phyloP scores from a whole-genome alignment of 306 rosid genomes.

The Datisca glomerata region DNA sequence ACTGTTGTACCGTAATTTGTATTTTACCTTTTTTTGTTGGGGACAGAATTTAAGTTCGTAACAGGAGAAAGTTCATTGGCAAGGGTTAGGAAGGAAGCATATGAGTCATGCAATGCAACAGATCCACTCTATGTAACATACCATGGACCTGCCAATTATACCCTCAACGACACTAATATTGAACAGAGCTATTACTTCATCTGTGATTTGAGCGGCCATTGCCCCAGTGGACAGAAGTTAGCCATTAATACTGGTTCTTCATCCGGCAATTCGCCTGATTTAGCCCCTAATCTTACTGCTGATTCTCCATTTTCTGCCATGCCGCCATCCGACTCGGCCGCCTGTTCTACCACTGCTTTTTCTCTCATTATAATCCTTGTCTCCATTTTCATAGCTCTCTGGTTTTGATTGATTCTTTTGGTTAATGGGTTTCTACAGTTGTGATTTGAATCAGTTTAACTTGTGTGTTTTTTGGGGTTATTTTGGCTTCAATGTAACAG shows the following conservation, averaged over 20 bases:
- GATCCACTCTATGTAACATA: neutral
- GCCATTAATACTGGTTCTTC: neutral
- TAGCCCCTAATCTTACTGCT: too few relatives aligned
- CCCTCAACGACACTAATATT: slow-evolving; percentile 2
- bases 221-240: slow-evolving; percentile 12
- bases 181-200: slow-evolving; percentile 4
- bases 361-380: too few relatives aligned
- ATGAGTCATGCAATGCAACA: slow-evolving; percentile 3
- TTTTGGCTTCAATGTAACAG: too few relatives aligned
- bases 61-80: slow-evolving; percentile 8
- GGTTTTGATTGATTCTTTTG: too few relatives aligned
- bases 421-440: too few relatives aligned
- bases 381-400: too few relatives aligned
- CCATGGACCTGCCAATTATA: slow-evolving; percentile 12
- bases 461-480: too few relatives aligned
- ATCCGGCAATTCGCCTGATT: neutral
- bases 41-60: neutral
- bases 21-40: too few relatives aligned
- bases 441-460: too few relatives aligned
- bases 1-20: neutral
- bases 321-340: too few relatives aligned
- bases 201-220: slow-evolving; percentile 5
- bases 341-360: too few relatives aligned
- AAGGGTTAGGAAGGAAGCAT: slow-evolving; percentile 3
- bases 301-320: too few relatives aligned